Conservation (phyloP, 225 moss, liverwort and hornwort genomes). For the Bryoerythrophyllum caledonicum region DNA sequence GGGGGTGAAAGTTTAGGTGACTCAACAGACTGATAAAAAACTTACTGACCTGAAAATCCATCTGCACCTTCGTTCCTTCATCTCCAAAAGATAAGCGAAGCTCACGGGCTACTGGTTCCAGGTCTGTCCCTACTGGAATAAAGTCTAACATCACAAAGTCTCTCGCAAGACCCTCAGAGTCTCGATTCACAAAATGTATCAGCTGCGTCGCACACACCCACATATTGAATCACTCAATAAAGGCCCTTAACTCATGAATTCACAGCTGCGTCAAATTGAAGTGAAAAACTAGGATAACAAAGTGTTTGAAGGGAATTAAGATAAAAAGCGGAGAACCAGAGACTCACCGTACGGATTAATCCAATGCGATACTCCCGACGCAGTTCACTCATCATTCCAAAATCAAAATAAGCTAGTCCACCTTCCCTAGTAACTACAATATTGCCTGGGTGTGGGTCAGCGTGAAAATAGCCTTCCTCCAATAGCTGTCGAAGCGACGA, state of each 20-base stretch:
- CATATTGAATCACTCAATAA: not conserved
- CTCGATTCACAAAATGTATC: constrained; percentile 83
- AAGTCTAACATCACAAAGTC: constrained; percentile 78
- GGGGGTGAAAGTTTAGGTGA: no score
- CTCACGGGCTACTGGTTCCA: constrained; percentile 61
- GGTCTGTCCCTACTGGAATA: constrained; percentile 57
- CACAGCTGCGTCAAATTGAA: not conserved
- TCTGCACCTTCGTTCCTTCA: constrained; percentile 52
- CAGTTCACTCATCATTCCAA: constrained; percentile 92
- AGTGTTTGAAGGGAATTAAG: not conserved
- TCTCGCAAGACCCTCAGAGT: constrained; percentile 72
- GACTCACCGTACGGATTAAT: constrained; percentile 70
- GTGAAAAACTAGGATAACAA: not conserved
- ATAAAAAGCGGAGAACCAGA: not conserved
- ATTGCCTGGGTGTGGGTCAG: constrained; percentile 89
- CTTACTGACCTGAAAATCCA: constrained; percentile 69
- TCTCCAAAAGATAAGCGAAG: constrained; percentile 62
- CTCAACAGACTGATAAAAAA: not conserved
- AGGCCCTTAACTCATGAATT: not conserved
- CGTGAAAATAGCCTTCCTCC: constrained; percentile 87
- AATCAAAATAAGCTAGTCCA: constrained; percentile 79
- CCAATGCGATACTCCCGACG: constrained; percentile 76
- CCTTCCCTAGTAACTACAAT: constrained; percentile 76
- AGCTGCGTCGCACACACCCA: constrained; percentile 42
- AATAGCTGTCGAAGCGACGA: constrained; percentile 74